Evolutionary conservation across 352 stramenopile genomes (phyloP).

Genomic region (Globisporangium solare): DNA sequence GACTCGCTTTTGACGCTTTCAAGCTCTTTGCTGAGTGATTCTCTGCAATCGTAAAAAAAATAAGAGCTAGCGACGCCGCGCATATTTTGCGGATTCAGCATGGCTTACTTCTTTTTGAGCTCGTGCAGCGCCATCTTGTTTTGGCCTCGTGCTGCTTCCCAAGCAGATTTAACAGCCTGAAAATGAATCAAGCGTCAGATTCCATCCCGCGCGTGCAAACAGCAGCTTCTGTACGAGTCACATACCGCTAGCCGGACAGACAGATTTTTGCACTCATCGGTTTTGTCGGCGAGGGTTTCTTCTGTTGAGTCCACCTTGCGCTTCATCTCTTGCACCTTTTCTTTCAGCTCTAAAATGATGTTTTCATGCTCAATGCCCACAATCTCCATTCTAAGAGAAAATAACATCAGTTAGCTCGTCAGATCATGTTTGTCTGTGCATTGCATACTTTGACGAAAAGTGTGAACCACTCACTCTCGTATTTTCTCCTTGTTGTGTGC

Average conservation of each 20-base stretch:
- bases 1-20: slow-evolving; percentile 62
- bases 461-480: slow-evolving; percentile 33
- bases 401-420: neutral
- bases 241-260: slow-evolving; percentile 51
- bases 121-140: slow-evolving; percentile 75
- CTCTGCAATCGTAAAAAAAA: slow-evolving; percentile 14
- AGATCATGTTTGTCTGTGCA: neutral
- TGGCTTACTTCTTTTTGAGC: slow-evolving; percentile 66
- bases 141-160: slow-evolving; percentile 70
- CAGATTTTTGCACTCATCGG: slow-evolving; percentile 71
- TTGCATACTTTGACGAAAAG: too few species aligned
- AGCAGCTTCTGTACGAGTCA: neutral
- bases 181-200: neutral
- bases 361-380: slow-evolving; percentile 71
- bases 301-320: slow-evolving; percentile 44
- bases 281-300: slow-evolving; percentile 41
- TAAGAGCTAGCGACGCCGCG: neutral
- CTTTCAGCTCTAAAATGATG: slow-evolving; percentile 64
- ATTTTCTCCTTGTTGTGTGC: slow-evolving; percentile 67
- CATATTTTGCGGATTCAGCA: neutral
- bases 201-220: neutral
- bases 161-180: slow-evolving; percentile 72
- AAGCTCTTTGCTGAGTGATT: slow-evolving; percentile 62
- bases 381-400: slow-evolving; percentile 49
- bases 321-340: slow-evolving; percentile 75